Conservation (phyloP, 345 rosid genomes). For the Arabidopsis thaliana region DNA sequence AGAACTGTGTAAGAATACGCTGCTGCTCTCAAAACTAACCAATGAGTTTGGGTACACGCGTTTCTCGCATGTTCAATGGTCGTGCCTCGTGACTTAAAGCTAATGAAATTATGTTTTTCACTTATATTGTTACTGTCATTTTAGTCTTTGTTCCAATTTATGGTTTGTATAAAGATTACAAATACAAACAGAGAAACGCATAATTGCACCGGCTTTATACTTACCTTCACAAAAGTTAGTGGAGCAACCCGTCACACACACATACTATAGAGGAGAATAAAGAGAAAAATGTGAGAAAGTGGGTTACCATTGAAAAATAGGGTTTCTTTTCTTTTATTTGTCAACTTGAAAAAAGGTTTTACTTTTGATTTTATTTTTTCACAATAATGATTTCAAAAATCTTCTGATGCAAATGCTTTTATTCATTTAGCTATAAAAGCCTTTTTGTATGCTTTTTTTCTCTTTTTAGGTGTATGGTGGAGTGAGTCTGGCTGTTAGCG, state of each 20-base stretch:
- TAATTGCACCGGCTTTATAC: neutral
- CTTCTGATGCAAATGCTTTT: slow-evolving; percentile 38
- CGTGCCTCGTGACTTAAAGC: slow-evolving; percentile 9
- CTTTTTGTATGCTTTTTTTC: slow-evolving; percentile 16
- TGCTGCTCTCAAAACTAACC: slow-evolving; percentile 29
- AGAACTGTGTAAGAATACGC: slow-evolving; percentile 21
- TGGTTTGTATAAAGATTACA: neutral
- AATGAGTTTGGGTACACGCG: slow-evolving; percentile 38
- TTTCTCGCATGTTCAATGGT: slow-evolving; percentile 27
- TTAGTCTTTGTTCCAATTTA: neutral
- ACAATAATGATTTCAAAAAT: slow-evolving; percentile 51
- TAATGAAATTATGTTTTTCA: neutral
- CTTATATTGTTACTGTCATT: neutral
- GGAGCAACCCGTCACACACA: slow-evolving; percentile 26
- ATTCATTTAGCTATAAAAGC: slow-evolving; percentile 7
- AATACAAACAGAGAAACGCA: slow-evolving; percentile 1
- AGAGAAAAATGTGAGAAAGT: slow-evolving; percentile 37
- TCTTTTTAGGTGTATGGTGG: slow-evolving; percentile 47
- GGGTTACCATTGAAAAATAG: slow-evolving; percentile 49
- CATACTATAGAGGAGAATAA: slow-evolving; percentile 19
- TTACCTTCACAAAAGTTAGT: slow-evolving; percentile 21
- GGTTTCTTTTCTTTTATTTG: slow-evolving; percentile 24
- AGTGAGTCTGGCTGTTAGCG: slow-evolving; percentile 80
- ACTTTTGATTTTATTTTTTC: slow-evolving; percentile 36
- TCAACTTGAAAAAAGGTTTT: slow-evolving; percentile 23